phyloP scores from a whole-genome alignment of 495 filamentous ascomycete species.

The Tuber umbilicatum region DNA sequence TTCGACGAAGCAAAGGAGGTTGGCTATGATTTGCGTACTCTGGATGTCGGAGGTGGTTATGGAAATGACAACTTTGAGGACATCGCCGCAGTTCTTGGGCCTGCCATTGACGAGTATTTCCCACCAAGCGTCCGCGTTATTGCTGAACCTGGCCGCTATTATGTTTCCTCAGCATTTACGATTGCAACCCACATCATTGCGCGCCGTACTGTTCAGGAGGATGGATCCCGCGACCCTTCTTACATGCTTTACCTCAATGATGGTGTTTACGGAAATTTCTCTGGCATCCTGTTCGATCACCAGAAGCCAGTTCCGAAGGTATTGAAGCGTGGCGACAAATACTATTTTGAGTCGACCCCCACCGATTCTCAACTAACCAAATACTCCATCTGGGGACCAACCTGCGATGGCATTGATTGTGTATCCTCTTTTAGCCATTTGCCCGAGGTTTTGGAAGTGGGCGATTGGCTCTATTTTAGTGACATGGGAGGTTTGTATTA shows the following conservation, averaged over 20 bases:
- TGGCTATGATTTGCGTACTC: slow-evolving; percentile 73
- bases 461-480: slow-evolving; percentile 97
- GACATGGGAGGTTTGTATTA: slow-evolving; percentile 66
- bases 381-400: slow-evolving; percentile 97
- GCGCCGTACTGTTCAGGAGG: slow-evolving; percentile 73
- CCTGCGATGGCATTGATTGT: slow-evolving; percentile 94
- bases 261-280: slow-evolving; percentile 96
- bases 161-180: slow-evolving; percentile 85
- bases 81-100: slow-evolving; percentile 74
- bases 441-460: slow-evolving; percentile 67
- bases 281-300: slow-evolving; percentile 98
- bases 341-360: slow-evolving; percentile 51
- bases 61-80: slow-evolving; percentile 78
- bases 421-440: slow-evolving; percentile 72
- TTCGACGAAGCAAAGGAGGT: slow-evolving; percentile 77
- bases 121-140: slow-evolving; percentile 77
- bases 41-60: slow-evolving; percentile 95
- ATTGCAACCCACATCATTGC: slow-evolving; percentile 92
- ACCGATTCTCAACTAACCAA: slow-evolving; percentile 45
- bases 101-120: slow-evolving; percentile 79
- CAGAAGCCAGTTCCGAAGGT: slow-evolving; percentile 82
- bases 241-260: slow-evolving; percentile 98
- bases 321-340: slow-evolving; percentile 56
- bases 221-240: slow-evolving; percentile 52
- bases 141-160: slow-evolving; percentile 93